These are phyloP conservation scores for Coemansia sp. DNA, from an alignment of 192 early-diverging fungal species.

Conservation along the genomic window DNA sequence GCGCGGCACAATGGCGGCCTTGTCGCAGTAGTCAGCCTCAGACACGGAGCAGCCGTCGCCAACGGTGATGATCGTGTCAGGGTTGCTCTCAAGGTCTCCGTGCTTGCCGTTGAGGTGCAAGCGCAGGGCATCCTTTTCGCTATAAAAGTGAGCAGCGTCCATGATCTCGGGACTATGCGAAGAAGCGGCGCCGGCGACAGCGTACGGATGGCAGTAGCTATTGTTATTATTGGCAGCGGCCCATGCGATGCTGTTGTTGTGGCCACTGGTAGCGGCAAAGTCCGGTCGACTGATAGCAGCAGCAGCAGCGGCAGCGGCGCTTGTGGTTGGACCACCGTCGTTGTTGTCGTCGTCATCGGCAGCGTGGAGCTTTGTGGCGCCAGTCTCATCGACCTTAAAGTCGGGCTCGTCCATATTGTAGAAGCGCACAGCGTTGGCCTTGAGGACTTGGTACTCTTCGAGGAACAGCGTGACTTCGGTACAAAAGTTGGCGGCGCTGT, in stretches of 20 bases:
- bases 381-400: slow-evolving; percentile 38
- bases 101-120: slow-evolving; percentile 42
- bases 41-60: slow-evolving; percentile 18
- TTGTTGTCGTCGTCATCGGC: slow-evolving; percentile 17
- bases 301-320: neutral
- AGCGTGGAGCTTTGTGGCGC: neutral
- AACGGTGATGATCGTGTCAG: slow-evolving; percentile 42
- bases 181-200: neutral
- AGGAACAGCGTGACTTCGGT: slow-evolving; percentile 56
- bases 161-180: neutral
- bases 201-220: neutral
- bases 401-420: slow-evolving; percentile 57
- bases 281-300: slow-evolving; percentile 20
- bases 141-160: neutral
- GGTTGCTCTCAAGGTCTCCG: slow-evolving; percentile 49
- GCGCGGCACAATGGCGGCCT: slow-evolving; percentile 20
- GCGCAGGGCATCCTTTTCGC: slow-evolving; percentile 45
- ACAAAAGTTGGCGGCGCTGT: slow-evolving; percentile 56
- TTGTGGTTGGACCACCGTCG: neutral
- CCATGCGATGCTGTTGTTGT: slow-evolving; percentile 28
- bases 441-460: slow-evolving; percentile 59
- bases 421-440: slow-evolving; percentile 55
- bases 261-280: slow-evolving; percentile 13
- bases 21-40: slow-evolving; percentile 39
- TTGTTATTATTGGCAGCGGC: neutral